Conservation (phyloP, 805 yeast genomes). For the Metschnikowia lochheadii region DNA sequence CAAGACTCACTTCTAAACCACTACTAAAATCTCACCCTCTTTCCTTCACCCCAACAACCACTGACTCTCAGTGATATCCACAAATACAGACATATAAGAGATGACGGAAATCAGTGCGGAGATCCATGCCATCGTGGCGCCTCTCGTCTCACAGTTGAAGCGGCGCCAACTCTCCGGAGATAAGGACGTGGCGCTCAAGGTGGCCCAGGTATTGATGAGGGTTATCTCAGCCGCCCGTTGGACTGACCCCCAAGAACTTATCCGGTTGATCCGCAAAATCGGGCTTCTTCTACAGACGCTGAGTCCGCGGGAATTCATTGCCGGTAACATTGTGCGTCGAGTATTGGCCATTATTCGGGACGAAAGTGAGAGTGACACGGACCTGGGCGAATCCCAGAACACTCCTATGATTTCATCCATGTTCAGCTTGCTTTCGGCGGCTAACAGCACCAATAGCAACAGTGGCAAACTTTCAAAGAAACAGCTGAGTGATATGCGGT, state of each 20-base stretch:
- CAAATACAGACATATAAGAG: background rate
- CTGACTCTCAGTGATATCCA: background rate
- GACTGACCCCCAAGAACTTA: slow-evolving; percentile 71
- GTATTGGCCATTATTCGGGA: slow-evolving; percentile 84
- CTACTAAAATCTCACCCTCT: no score
- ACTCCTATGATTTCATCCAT: slow-evolving; percentile 66
- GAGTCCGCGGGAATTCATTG: slow-evolving; percentile 82
- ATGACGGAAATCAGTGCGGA: slow-evolving; percentile 23
- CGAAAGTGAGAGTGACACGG: slow-evolving; percentile 68
- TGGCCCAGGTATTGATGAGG: slow-evolving; percentile 81
- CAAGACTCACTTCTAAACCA: no score
- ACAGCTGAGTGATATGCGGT: slow-evolving; percentile 64
- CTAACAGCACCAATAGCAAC: slow-evolving; percentile 20
- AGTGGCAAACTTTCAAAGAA: slow-evolving; percentile 32
- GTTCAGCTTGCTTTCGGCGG: slow-evolving; percentile 77
- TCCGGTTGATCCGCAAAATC: slow-evolving; percentile 64
- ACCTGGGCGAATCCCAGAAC: slow-evolving; percentile 38
- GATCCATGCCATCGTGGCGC: slow-evolving; percentile 33
- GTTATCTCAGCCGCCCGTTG: slow-evolving; percentile 88
- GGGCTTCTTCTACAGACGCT: slow-evolving; percentile 72
- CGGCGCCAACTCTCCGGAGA: slow-evolving; percentile 84
- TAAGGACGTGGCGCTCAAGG: slow-evolving; percentile 75
- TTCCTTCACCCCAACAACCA: background rate
- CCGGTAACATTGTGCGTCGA: slow-evolving; percentile 89
- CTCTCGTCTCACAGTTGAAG: slow-evolving; percentile 53